Evolutionary conservation across 2,329 filamentous ascomycete genomes (phyloP).

Genomic region (Cladophialophora exuberans): DNA sequence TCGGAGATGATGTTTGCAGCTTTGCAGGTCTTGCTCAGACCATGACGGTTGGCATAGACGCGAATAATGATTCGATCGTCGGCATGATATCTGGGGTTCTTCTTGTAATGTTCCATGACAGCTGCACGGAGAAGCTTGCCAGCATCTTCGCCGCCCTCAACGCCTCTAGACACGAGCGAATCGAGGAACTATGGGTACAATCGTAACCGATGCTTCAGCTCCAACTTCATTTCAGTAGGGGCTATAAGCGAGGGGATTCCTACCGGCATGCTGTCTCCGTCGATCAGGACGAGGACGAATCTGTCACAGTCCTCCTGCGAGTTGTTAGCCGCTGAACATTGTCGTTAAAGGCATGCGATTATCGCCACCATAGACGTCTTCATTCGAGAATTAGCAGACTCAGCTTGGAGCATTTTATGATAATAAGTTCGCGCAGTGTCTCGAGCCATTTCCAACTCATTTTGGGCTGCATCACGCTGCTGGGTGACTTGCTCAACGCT

Average conservation of each 20-base stretch:
- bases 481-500: conserved; percentile 21
- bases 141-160: conserved; percentile 29
- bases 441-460: conserved; percentile 27
- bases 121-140: conserved; percentile 28
- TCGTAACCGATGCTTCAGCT: not conserved
- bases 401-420: conserved; percentile 25
- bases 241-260: conserved; percentile 22
- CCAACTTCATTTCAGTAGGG: not conserved
- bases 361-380: conserved; percentile 25
- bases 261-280: conserved; percentile 43
- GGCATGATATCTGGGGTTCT: conserved; percentile 26
- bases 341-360: not conserved
- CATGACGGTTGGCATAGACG: conserved; percentile 45
- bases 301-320: conserved; percentile 28
- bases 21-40: conserved; percentile 42
- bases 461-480: conserved; percentile 23
- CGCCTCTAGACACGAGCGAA: conserved; percentile 23
- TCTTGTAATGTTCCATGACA: conserved; percentile 23
- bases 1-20: conserved; percentile 33
- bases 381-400: conserved; percentile 21
- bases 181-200: conserved; percentile 27
- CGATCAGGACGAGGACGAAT: conserved; percentile 34
- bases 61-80: conserved; percentile 40
- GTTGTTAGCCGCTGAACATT: conserved; percentile 16
- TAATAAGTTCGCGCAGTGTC: conserved; percentile 27